phyloP scores from a whole-genome alignment of 2,329 filamentous ascomycete genomes.

The Arthrobotrys musiformis region DNA sequence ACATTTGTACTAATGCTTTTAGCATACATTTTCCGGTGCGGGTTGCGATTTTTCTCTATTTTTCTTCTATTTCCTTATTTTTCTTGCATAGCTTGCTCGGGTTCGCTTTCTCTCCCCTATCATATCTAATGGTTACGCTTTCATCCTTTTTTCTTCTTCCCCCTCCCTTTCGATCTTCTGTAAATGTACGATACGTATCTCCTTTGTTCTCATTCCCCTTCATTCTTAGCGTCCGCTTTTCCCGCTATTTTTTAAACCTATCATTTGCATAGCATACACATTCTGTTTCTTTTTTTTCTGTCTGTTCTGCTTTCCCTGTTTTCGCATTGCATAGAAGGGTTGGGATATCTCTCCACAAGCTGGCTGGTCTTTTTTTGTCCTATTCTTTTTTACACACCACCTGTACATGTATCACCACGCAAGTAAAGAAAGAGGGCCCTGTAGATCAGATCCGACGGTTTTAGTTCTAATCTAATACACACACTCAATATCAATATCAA shows the following conservation, averaged over 20 bases:
- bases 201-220: conserved; percentile 31
- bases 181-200: conserved; percentile 53
- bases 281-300: conserved; percentile 16
- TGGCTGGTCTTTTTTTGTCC: conserved; percentile 34
- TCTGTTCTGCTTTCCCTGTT: conserved; percentile 8
- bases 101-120: conserved; percentile 32
- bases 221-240: conserved; percentile 29
- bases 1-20: conserved; percentile 30
- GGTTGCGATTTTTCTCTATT: conserved; percentile 38
- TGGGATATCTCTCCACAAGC: conserved; percentile 49
- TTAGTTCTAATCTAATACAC: conserved; percentile 45
- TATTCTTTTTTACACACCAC: conserved; percentile 33
- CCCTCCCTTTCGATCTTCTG: conserved; percentile 28
- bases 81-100: conserved; percentile 52
- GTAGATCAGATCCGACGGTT: conserved; percentile 50
- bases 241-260: conserved; percentile 12
- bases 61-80: not conserved
- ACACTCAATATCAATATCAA: too few species aligned
- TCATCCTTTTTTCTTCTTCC: conserved; percentile 13
- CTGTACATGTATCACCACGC: conserved; percentile 38
- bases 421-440: conserved; percentile 22
- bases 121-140: conserved; percentile 46
- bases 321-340: conserved; percentile 51
- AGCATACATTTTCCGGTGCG: conserved; percentile 52
- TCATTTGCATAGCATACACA: conserved; percentile 23